A percentile compares a stretch with the other conserved stretches of the same genome.
Evolutionary conservation across 2,329 filamentous ascomycete genomes (phyloP).

Genomic region (Fusarium equiseti): DNA sequence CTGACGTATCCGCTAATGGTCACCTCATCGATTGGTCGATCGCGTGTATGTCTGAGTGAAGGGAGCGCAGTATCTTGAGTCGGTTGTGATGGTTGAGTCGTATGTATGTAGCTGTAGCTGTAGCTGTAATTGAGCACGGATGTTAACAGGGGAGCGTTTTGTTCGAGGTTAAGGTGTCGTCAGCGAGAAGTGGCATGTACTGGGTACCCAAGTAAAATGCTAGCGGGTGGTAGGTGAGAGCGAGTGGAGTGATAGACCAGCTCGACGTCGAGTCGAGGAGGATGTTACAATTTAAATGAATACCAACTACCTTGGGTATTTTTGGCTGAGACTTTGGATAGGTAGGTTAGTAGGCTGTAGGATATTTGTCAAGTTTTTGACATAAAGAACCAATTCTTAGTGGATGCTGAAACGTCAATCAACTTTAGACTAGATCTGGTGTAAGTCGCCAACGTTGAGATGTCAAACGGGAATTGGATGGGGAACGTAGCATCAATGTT

Average conservation of each 20-base stretch:
- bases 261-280: background rate
- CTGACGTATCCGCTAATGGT: conserved; percentile 36
- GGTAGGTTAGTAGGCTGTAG: background rate
- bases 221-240: conserved; percentile 12
- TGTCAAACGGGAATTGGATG: conserved; percentile 1
- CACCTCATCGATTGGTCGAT: conserved; percentile 36
- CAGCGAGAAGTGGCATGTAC: conserved; percentile 34
- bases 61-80: background rate
- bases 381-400: background rate
- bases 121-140: conserved; percentile 10
- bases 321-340: background rate
- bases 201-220: conserved; percentile 1
- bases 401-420: background rate
- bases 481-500: background rate
- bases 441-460: background rate
- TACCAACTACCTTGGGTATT: background rate
- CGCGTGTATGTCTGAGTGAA: conserved; percentile 10
- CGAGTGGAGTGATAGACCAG: conserved; percentile 14
- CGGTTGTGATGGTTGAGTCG: background rate
- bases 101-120: conserved; percentile 1
- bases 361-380: background rate
- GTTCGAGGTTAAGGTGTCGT: conserved; percentile 37
- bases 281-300: background rate
- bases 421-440: background rate
- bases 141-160: conserved; percentile 23